Evolutionary conservation across 1,284 basidiomycete species (phyloP), one percentile per base, ranked within the genome.

Genomic region (Crepidotus sp.): DNA sequence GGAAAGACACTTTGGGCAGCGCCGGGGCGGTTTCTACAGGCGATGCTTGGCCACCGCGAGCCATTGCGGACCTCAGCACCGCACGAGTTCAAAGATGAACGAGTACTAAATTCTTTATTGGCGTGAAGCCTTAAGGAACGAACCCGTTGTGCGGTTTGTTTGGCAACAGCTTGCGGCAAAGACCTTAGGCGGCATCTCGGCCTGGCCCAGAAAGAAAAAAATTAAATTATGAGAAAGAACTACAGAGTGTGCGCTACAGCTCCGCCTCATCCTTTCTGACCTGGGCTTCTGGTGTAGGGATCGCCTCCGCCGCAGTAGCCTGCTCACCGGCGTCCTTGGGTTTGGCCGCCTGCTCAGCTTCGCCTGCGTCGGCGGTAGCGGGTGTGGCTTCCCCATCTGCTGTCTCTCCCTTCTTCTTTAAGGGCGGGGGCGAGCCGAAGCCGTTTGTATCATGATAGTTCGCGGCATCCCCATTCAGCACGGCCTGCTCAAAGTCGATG

Each of bases 401-500:
- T 3, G 40, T 11, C 32, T 43, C 36, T 24, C 29, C 25, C 26
- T 44, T 48, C 52, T 59, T 55, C 41, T 59, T 55, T 37, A 54
- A 35, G 26, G 55, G 48, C 21, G 62, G 62, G 15, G 56, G 46
- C 34, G 56, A 61, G 26, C 69, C 69, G 63, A 71, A 71, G 10
- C 70, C 73, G 49, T 71, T 53, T 36, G 56, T 52, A 33, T 64
- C 66, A 52, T 73, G 70, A 57, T 62, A 73, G 54, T 70, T 63
- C 10, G 64, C 61, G 18, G 67, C 71, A 29, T 63, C 58, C 14
- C 66, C 67, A 18, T 65, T 61, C 57, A 68, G 61, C 19, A 74
- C 53, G 1, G 71, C 71, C 46, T 69, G 63, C 58, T 76, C 73
- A 47, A 76, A 75, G 59, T 74, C 73, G 56, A 73, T 67, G 30